Conservation (phyloP, 257 asterid genomes). For the Fraxinus cuspidata region DNA sequence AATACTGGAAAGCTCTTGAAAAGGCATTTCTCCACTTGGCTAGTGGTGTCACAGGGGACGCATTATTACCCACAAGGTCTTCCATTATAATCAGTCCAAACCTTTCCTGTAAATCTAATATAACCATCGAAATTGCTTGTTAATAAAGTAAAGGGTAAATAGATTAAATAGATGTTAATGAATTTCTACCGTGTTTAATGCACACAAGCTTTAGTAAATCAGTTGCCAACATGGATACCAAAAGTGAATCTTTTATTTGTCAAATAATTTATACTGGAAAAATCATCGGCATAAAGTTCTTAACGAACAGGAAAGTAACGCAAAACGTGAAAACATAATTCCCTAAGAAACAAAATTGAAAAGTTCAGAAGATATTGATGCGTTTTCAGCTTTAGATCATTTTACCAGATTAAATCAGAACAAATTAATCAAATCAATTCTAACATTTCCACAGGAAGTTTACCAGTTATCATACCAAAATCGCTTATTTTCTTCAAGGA, state of each 20-base stretch:
- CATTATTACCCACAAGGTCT: constrained; percentile 36
- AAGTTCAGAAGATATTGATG: background rate
- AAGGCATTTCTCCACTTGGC: constrained; percentile 55
- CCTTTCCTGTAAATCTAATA: constrained; percentile 17
- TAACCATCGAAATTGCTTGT: background rate
- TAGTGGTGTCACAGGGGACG: constrained; percentile 36
- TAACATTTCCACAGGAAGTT: background rate
- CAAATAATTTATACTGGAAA: background rate
- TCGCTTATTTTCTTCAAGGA: background rate
- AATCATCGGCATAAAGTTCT: background rate
- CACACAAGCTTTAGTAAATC: background rate
- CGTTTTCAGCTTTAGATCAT: background rate
- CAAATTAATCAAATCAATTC: constrained; percentile 15
- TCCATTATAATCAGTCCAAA: constrained; percentile 35
- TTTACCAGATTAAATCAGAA: background rate
- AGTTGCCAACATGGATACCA: background rate
- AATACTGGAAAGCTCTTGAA: constrained; percentile 47
- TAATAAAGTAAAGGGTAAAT: background rate
- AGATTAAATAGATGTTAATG: background rate
- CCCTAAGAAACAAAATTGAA: background rate
- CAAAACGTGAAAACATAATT: background rate
- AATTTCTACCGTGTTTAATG: background rate
- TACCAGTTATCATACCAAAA: background rate
- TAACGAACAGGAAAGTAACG: background rate
- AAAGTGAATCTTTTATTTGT: background rate